Conservation (phyloP, 225 moss, liverwort and hornwort genomes). For the Physcomitrellopsis africana region DNA sequence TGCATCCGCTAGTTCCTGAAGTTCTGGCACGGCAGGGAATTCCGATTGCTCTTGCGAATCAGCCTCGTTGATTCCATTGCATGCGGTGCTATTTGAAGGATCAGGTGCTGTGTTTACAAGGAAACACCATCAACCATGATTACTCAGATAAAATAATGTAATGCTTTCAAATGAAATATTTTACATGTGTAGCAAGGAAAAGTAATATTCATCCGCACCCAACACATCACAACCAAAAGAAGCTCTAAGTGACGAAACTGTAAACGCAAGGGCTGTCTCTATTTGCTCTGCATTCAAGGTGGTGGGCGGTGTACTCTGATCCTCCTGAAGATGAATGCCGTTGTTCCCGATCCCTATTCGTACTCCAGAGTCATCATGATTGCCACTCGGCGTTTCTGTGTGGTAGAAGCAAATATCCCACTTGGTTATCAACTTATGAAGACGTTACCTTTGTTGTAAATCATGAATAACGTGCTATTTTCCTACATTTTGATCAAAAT, state of each 20-base stretch:
- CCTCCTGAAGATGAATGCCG: constrained; percentile 35
- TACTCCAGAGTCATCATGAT: constrained; percentile 31
- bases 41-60: constrained; percentile 41
- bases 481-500: constrained; percentile 23
- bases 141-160: not conserved
- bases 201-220: not conserved
- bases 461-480: constrained; percentile 1
- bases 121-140: not conserved
- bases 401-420: constrained; percentile 5
- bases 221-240: not conserved
- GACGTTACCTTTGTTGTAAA: not conserved
- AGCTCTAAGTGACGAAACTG: constrained; percentile 1
- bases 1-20: constrained; percentile 38
- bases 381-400: constrained; percentile 40
- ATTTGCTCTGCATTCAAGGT: constrained; percentile 1
- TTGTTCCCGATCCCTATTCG: constrained; percentile 34
- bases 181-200: not conserved
- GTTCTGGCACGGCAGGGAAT: constrained; percentile 31
- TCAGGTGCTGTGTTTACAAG: constrained; percentile 43
- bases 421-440: constrained; percentile 10
- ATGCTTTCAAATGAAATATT: not conserved
- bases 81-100: constrained; percentile 40
- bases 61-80: constrained; percentile 47
- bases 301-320: constrained; percentile 39
- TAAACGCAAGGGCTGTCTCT: not conserved